Base-by-base conservation (phyloP, 2,329 filamentous ascomycete genomes). In the Penicillium hordei region DNA sequence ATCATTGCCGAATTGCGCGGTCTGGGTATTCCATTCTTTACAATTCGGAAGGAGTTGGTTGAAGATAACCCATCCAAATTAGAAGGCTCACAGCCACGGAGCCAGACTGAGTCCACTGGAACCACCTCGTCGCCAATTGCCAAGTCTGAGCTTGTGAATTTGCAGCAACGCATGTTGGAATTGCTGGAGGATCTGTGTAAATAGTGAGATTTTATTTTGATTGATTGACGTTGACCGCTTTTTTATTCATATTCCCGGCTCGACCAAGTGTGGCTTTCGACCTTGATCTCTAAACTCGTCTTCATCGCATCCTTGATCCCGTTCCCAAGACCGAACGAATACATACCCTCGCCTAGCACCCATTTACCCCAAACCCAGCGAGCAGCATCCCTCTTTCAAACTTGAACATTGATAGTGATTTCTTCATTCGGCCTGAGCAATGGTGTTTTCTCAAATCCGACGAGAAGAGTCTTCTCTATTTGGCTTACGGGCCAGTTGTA, bases 1-100 rank as follows among this genome's bases (percentile, higher is more conserved):
- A 83, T 88, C 72, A 78, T 76, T 7, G 70, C 72, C 1, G 83
- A 85, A 61, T 70, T 89, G 46, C 82, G 83, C 56, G 75, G 72
- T 8, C 69, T 89, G 33, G 84, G 82, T 9, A 80, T 88, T 36
- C 85, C 85, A 0, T 87, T 88, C 68, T 88, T 86, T 65, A 81
- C 80, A 6, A 81, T 82, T 29, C 77, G 75, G 55, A 64, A 72
- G 40, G 74, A 77, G 12, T 65, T 82, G 34, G 71, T 84, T 19
- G 63, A 66, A 6, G 69, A 71, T 21, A 31, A 44, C 45, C 42
- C 45, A 54, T 50, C 17, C 10, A 23, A 10, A 1, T 2, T 7
- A 17, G 42, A 34, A 2, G 46, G 25, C 13, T n/a, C 23, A 15
- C 13, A 50, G 2, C 25, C 31, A 12, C 38, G 38, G 1, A 12